Base-by-base conservation (phyloP, 768 basidiomycete genomes). In the Royoungia palumana region DNA sequence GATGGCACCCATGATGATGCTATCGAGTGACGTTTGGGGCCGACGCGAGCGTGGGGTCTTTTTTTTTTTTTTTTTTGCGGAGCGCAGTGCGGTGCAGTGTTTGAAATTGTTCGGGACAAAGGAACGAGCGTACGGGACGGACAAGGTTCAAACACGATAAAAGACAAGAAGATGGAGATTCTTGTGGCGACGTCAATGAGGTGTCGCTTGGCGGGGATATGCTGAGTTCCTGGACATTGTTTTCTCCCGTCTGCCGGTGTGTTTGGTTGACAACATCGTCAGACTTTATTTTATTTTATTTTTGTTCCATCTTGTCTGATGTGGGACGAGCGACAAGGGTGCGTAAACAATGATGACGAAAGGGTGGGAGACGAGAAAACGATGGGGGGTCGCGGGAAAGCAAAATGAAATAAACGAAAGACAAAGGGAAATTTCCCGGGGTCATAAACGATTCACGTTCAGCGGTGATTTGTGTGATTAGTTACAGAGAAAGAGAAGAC, bases 391-490 rank as follows among this genome's bases (percentile, higher is more conserved):
- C 25, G 38, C 20, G 20, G 34, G 32, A 32, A 38, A 39, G 36
- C 19, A 34, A 25, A 41, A 28, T 4, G 27, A 35, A 41, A 34
- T 17, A 40, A 47, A 19, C 17, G 21, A 16, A 17, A 6, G 16
- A 46, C 16, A 35, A 32, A 20, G 6, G 35, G 12, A 27, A 12
- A 28, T 42, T 35, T 41, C n/a, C 25, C 27, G 41, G 46, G 21
- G 27, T 56, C 44, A 42, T 39, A 32, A 34, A 40, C 20, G 40
- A 32, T 32, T 32, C 32, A 32, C 32, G 32, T 32, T 32, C 16
- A 41, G 39, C 41, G 49, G 44, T 39, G 44, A 41, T 48, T 27
- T 41, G 55, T 51, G 51, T 53, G 60, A 59, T 19, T 50, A 47
- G 52, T 37, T 52, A 49, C 43, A 49, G 50, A 45, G 34, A 36